These are phyloP conservation scores for Fusarium illudens DNA, from an alignment of 2,329 filamentous ascomycete genomes.

Conservation along the genomic window DNA sequence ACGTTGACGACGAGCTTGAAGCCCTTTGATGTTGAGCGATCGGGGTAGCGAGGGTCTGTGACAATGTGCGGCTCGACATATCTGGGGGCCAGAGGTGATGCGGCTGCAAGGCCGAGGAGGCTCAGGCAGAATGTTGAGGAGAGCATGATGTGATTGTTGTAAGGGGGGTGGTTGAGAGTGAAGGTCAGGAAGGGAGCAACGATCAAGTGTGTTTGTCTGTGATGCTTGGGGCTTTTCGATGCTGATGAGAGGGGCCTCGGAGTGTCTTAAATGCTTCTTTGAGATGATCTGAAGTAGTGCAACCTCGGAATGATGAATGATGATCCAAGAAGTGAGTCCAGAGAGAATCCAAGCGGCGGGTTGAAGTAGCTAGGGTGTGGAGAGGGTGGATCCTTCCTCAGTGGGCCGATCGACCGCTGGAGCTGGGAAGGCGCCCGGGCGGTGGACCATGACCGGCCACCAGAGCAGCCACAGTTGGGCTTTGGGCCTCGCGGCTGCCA, in stretches of 20 bases:
- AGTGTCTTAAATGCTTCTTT: slow-evolving; percentile 26
- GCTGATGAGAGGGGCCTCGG: slow-evolving; percentile 6
- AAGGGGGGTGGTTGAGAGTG: background rate
- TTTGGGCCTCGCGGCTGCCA: slow-evolving; percentile 21
- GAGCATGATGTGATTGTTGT: slow-evolving; percentile 32
- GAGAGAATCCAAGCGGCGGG: slow-evolving; percentile 9
- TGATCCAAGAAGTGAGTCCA: background rate
- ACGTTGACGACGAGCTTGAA: slow-evolving; percentile 58
- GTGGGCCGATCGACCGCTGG: slow-evolving; percentile 17
- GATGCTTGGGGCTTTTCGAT: slow-evolving; percentile 2
- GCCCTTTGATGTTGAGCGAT: slow-evolving; percentile 38
- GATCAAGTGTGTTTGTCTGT: background rate
- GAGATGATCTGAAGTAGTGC: slow-evolving; percentile 13
- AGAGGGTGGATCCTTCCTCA: slow-evolving; percentile 10
- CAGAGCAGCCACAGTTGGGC: slow-evolving; percentile 1
- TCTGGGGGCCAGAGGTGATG: slow-evolving; percentile 26
- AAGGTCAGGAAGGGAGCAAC: background rate
- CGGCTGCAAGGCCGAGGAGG: slow-evolving; percentile 39
- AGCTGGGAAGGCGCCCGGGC: background rate
- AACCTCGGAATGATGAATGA: slow-evolving; percentile 28
- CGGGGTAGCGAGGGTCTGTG: slow-evolving; percentile 24
- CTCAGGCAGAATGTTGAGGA: slow-evolving; percentile 36
- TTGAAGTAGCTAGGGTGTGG: slow-evolving; percentile 22
- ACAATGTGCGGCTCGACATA: slow-evolving; percentile 18
- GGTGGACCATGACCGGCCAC: slow-evolving; percentile 7